Evolutionary conservation across 2,329 filamentous ascomycete genomes (phyloP), one percentile per base, ranked within the genome.

Genomic region (Ophiosphaerella narmari): DNA sequence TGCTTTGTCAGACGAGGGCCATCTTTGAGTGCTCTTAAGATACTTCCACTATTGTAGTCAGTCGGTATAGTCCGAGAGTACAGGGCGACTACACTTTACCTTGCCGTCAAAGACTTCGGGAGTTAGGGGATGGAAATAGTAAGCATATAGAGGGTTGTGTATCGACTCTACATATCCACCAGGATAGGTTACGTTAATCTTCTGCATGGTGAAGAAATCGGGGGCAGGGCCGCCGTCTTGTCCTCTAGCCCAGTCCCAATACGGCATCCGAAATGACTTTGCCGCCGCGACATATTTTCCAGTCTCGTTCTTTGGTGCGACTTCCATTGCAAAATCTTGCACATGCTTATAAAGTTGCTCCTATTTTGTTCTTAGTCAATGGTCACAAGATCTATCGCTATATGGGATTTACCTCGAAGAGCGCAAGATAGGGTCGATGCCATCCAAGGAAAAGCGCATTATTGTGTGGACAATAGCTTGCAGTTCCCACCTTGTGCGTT

Each of bases 401-500:
- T 21, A 23, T 11, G 4, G 7, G 16, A 41, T 65, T 41, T 59
- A 82, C 82, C 74, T 88, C 80, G 54, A 78, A 85, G 1, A 88
- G 74, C 2, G 82, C 77, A 34, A 95, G 75, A 70, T 94, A 95
- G 0, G 90, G 88, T 18, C 91, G 82, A 77, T 96, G 91, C 91
- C 91, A 96, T 26, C 85, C 82, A n/a, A 88, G 81, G 68, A 96
- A 94, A 12, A 95, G 75, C 31, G 88, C 84, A 3, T 89, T 91
- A 23, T 80, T 82, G 70, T 96, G 91, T 5, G 84, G 83, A 68
- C 91, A 96, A 66, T 92, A 95, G 21, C 90, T 89, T 1, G 53
- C 42, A 7, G 36, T 55, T 1, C 57, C 60, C 2, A 62, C 52
- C 40, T 66, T 67, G 7, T 74, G 48, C 76, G 77, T 38, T 0